Evolutionary conservation across 768 basidiomycete genomes (phyloP), one percentile per base, ranked within the genome.

Genomic region (Leucocoprinus sp.): DNA sequence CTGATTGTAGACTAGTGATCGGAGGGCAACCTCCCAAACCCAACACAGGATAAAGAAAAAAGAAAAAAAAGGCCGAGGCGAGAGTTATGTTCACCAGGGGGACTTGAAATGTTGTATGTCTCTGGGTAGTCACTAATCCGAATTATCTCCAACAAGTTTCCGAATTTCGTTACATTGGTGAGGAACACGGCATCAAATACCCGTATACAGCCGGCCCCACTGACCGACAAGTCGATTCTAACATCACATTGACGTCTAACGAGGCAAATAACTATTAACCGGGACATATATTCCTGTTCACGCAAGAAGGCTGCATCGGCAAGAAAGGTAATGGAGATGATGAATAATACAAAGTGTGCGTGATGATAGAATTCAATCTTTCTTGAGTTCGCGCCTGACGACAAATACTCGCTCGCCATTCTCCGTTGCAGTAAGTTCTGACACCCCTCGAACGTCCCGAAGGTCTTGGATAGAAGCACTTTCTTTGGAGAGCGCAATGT

Each of bases 351-450:
- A 43, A 36, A 18, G 50, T 26, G 15, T 40, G 42, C 43, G 42
- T 37, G 37, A 49, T 35, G 42, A 49, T 28, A 41, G 23, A 9
- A 37, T 43, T 66, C 53, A 92, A 64, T 92, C 88, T 64, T 84
- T 86, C 76, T 92, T 92, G 62, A 92, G 63, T 31, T 89, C 84
- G 60, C 82, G 70, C 57, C 77, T 71, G 50, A 90, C 68, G 17
- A 90, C 70, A 58, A 89, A 92, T 45, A 87, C 64, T 48, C 85
- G 76, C 64, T 89, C 85, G 45, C 80, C 80, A 24, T 82, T 84
- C 8, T 66, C 65, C 14, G 68, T 73, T 37, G 67, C 60, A 3
- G 79, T 75, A 54, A 87, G 56, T 62, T 91, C 89, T 57, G 80
- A 75, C 22, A 76, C 56, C 19, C 80, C 80, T 14, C 65, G 65